Conservation (phyloP, 2,329 filamentous ascomycete genomes). For the Colletotrichum costaricense region DNA sequence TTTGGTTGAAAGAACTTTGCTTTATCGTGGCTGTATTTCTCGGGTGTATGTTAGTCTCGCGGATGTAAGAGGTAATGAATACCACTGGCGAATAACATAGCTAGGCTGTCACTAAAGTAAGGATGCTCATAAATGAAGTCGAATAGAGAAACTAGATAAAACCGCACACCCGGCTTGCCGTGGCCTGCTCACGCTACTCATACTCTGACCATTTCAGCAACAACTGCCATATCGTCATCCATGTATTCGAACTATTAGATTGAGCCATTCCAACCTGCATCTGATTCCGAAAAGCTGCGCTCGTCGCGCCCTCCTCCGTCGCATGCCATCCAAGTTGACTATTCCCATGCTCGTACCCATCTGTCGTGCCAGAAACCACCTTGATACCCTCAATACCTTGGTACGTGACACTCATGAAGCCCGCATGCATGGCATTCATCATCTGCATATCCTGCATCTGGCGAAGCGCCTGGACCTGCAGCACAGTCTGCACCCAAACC, state of each 20-base stretch:
- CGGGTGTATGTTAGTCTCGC: no score
- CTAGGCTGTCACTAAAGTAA: no score
- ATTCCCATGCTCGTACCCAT: slow-evolving; percentile 48
- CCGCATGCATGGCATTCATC: slow-evolving; percentile 41
- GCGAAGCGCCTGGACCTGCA: slow-evolving; percentile 14
- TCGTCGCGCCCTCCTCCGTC: slow-evolving; percentile 46
- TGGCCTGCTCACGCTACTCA: neutral
- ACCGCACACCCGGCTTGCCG: no score
- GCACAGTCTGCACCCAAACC: slow-evolving; percentile 31
- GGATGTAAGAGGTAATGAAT: no score
- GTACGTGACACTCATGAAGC: slow-evolving; percentile 47
- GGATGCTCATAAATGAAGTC: neutral
- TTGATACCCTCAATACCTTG: slow-evolving; percentile 44
- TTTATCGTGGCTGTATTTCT: no score
- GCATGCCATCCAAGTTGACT: slow-evolving; percentile 49
- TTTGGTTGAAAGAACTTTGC: no score
- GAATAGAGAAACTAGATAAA: neutral
- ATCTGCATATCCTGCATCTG: slow-evolving; percentile 35
- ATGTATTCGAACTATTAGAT: neutral
- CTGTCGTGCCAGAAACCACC: slow-evolving; percentile 41
- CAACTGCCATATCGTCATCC: neutral
- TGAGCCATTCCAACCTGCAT: slow-evolving; percentile 19
- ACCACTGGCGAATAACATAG: no score
- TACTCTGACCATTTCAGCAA: neutral
- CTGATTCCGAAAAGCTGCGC: slow-evolving; percentile 15